phyloP scores from a whole-genome alignment of 1,139 yeast genomes.

The Geotrichum bryndzae region DNA sequence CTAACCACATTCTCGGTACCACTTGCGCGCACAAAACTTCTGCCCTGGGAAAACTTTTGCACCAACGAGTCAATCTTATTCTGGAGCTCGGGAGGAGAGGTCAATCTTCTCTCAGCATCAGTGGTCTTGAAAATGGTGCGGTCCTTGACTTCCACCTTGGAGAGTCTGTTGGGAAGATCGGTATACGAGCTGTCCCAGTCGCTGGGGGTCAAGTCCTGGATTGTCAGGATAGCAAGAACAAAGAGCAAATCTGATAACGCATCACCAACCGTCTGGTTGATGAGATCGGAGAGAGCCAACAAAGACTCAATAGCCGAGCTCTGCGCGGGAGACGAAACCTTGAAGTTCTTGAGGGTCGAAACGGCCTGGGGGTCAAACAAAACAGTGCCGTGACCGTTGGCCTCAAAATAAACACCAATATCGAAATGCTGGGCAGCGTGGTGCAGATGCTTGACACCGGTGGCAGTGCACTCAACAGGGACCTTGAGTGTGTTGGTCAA shows the following conservation, averaged over 20 bases:
- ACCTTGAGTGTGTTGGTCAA: conserved; percentile 55
- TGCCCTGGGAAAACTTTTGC: conserved; percentile 51
- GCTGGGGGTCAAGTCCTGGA: conserved; percentile 51
- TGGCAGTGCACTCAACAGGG: conserved; percentile 85
- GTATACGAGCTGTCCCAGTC: conserved; percentile 74
- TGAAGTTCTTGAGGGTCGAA: conserved; percentile 31
- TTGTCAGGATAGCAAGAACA: conserved; percentile 59
- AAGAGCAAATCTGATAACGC: conserved; percentile 85
- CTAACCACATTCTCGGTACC: conserved; percentile 98
- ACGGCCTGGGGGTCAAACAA: conserved; percentile 62
- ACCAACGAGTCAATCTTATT: conserved; percentile 62
- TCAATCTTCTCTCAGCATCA: conserved; percentile 80
- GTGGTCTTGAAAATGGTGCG: conserved; percentile 75
- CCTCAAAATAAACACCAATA: conserved; percentile 92
- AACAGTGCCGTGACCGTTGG: conserved; percentile 99
- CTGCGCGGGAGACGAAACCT: conserved; percentile 36
- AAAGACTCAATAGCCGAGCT: conserved; percentile 47
- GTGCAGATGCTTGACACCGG: conserved; percentile 95
- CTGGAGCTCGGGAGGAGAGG: conserved; percentile 76
- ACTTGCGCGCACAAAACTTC: conserved; percentile 93
- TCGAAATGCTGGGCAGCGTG: conserved; percentile 80
- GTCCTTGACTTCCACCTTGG: conserved; percentile 78
- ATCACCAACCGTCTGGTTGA: conserved; percentile 96
- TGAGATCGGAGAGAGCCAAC: conserved; percentile 56
- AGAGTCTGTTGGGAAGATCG: conserved; percentile 80